These are phyloP conservation scores for Cyberlindnera maritima DNA, from an alignment of 805 yeast genomes.

Conservation along the genomic window DNA sequence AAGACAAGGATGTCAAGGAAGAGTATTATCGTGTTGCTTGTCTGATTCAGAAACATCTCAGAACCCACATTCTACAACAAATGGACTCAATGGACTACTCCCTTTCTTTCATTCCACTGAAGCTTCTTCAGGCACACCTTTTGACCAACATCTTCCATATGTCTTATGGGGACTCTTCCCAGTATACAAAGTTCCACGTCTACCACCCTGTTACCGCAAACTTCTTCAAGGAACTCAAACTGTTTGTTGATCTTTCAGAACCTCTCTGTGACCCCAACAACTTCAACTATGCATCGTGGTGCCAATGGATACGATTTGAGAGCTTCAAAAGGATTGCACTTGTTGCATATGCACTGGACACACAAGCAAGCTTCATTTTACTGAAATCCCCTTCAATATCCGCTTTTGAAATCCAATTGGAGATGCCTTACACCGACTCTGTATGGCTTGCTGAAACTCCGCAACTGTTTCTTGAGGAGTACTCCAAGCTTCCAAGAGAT, in stretches of 20 bases:
- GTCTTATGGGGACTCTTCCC: slow-evolving; percentile 24
- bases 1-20: neutral
- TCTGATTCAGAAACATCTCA: slow-evolving; percentile 21
- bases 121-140: slow-evolving; percentile 25
- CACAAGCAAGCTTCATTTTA: slow-evolving; percentile 36
- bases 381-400: slow-evolving; percentile 34
- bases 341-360: slow-evolving; percentile 39
- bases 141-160: slow-evolving; percentile 22
- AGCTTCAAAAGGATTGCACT: slow-evolving; percentile 40
- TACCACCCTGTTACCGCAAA: slow-evolving; percentile 25
- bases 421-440: slow-evolving; percentile 44
- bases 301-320: slow-evolving; percentile 45
- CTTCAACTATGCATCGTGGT: slow-evolving; percentile 33
- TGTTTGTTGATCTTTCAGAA: slow-evolving; percentile 15
- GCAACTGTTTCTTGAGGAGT: slow-evolving; percentile 25
- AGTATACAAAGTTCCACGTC: slow-evolving; percentile 16
- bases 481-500: slow-evolving; percentile 29
- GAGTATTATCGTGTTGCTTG: slow-evolving; percentile 13
- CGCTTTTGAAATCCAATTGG: slow-evolving; percentile 42
- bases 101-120: slow-evolving; percentile 14
- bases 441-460: slow-evolving; percentile 39
- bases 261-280: slow-evolving; percentile 6
- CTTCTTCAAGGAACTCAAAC: slow-evolving; percentile 18
- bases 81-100: slow-evolving; percentile 13
- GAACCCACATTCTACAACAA: slow-evolving; percentile 13